phyloP scores from a whole-genome alignment of 148 eudicot species.

The Cornus suecica region DNA sequence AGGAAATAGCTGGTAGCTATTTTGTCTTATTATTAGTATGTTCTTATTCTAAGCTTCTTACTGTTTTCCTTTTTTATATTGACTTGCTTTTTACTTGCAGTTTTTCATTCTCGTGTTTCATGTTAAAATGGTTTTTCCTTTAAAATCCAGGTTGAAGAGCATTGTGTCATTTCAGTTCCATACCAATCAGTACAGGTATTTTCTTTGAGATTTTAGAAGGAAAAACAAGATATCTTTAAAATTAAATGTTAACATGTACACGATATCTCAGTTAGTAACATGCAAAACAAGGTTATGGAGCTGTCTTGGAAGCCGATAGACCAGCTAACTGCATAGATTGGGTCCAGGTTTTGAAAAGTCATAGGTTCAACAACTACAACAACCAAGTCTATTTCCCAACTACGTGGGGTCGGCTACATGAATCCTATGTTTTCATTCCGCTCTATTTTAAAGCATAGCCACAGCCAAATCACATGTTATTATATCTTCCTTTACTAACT shows the following conservation, averaged over 20 bases:
- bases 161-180: constrained; percentile 67
- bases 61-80: not conserved
- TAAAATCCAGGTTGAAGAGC: constrained; percentile 78
- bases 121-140: not conserved
- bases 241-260: not conserved
- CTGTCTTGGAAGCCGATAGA: too few relatives aligned
- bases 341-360: too few relatives aligned
- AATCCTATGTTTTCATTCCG: too few relatives aligned
- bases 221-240: not conserved
- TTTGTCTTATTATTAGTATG: not conserved
- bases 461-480: too few relatives aligned
- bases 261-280: not conserved
- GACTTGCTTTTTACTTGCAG: not conserved
- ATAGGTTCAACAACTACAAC: too few relatives aligned
- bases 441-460: too few relatives aligned
- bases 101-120: not conserved
- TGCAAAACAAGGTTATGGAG: too few relatives aligned
- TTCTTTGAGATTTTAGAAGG: not conserved
- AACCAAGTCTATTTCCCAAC: too few relatives aligned
- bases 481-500: too few relatives aligned
- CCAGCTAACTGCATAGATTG: too few relatives aligned
- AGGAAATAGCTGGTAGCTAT: not conserved
- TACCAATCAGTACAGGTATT: constrained; percentile 82
- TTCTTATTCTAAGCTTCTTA: not conserved
- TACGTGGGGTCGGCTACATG: too few relatives aligned